Percentiles rank a stretch among this genome's conserved stretches.
Evolutionary conservation across 768 basidiomycete species (phyloP).

Genomic region (Auriscalpium orientale): DNA sequence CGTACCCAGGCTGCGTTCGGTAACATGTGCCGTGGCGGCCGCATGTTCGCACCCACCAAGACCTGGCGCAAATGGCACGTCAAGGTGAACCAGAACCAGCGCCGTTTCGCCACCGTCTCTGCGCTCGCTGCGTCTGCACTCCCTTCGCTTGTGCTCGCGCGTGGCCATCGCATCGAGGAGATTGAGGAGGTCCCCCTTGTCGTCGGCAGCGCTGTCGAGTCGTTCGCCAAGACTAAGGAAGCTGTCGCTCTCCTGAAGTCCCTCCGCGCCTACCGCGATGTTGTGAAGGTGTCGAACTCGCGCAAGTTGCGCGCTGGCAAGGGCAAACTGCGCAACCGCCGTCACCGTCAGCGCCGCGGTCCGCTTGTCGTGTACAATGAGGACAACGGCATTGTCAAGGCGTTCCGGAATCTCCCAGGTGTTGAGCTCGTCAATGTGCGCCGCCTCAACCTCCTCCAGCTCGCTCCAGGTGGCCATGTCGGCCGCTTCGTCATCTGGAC

Average conservation of each 20-base stretch:
- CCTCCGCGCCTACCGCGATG: constrained; percentile 84
- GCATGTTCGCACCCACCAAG: constrained; percentile 99
- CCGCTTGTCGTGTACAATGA: constrained; percentile 96
- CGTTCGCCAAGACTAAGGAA: constrained; percentile 93
- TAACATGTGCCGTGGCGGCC: constrained; percentile 99
- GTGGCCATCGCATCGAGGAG: constrained; percentile 97
- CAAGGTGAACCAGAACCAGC: constrained; percentile 99
- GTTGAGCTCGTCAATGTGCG: constrained; percentile 95
- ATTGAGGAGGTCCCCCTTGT: constrained; percentile 96
- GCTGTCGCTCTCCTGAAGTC: constrained; percentile 90
- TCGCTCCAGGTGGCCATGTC: constrained; percentile 98
- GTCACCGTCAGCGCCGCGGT: constrained; percentile 94
- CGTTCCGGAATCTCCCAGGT: constrained; percentile 98
- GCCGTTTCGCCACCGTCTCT: constrained; percentile 94
- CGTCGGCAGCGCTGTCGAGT: constrained; percentile 69
- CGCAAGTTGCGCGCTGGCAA: constrained; percentile 95
- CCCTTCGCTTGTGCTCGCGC: constrained; percentile 96
- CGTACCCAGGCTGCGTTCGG: constrained; percentile 84
- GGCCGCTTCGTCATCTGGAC: constrained; percentile 99
- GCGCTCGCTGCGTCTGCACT: constrained; percentile 97
- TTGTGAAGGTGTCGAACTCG: constrained; percentile 95
- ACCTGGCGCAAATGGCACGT: constrained; percentile 99
- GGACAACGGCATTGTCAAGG: constrained; percentile 95
- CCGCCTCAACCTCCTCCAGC: constrained; percentile 93
- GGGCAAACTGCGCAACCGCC: constrained; percentile 95